Conservation (phyloP, 805 yeast species). For the Lipomyces spencermartinsiae region DNA sequence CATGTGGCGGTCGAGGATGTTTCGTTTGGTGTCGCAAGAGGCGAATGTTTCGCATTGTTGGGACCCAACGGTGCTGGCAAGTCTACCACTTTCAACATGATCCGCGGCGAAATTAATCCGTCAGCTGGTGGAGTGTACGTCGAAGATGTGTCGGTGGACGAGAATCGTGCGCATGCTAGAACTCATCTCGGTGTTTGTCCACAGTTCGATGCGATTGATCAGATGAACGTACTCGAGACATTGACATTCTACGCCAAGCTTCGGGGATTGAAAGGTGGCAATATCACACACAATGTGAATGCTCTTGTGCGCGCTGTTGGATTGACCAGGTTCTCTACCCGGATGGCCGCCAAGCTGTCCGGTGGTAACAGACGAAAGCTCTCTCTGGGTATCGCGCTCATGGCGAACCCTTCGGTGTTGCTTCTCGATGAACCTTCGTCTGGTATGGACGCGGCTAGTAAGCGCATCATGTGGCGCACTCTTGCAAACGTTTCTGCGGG, state of each 20-base stretch:
- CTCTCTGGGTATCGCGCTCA: conserved; percentile 47
- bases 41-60: conserved; percentile 47
- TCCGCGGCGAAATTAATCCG: conserved; percentile 47
- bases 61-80: conserved; percentile 51
- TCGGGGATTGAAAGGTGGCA: conserved; percentile 42
- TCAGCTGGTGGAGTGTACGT: conserved; percentile 45
- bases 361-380: conserved; percentile 49
- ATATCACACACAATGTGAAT: conserved; percentile 43
- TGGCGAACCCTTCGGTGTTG: conserved; percentile 48
- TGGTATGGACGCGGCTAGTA: conserved; percentile 50
- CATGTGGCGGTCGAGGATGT: conserved; percentile 46
- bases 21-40: conserved; percentile 45
- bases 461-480: conserved; percentile 50
- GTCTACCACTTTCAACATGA: conserved; percentile 48
- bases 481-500: conserved; percentile 44
- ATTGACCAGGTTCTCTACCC: conserved; percentile 43
- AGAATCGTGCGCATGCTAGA: conserved; percentile 44
- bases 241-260: conserved; percentile 45
- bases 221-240: conserved; percentile 46
- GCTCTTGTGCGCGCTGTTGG: conserved; percentile 47
- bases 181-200: conserved; percentile 49
- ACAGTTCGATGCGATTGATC: conserved; percentile 50
- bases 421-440: conserved; percentile 50
- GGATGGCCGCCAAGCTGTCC: conserved; percentile 46
- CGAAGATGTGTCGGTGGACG: conserved; percentile 41